Conservation (phyloP, 2,329 filamentous ascomycete species). For the Elsinoe necatrix region DNA sequence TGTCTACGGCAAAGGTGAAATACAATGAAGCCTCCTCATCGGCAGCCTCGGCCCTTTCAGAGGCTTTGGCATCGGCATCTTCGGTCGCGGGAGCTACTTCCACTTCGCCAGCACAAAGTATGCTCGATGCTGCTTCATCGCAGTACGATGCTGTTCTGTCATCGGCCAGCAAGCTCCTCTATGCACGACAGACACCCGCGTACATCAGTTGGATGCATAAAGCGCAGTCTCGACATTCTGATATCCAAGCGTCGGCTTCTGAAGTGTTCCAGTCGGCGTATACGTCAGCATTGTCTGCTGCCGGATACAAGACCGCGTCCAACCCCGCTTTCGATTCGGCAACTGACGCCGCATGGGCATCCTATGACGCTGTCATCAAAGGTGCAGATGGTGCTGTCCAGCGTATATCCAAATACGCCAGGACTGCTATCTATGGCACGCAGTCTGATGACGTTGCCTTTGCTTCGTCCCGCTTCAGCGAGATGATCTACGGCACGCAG, state of each 20-base stretch:
- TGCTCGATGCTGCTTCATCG: slow-evolving; percentile 25
- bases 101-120: slow-evolving; percentile 24
- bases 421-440: slow-evolving; percentile 39
- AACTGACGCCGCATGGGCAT: slow-evolving; percentile 25
- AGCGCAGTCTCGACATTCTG: slow-evolving; percentile 39
- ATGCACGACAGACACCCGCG: slow-evolving; percentile 45
- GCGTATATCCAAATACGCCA: slow-evolving; percentile 32
- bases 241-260: slow-evolving; percentile 28
- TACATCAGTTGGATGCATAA: slow-evolving; percentile 65
- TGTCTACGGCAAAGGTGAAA: slow-evolving; percentile 50
- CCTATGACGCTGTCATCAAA: slow-evolving; percentile 26
- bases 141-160: slow-evolving; percentile 27
- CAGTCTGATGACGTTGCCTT: slow-evolving; percentile 32
- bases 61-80: slow-evolving; percentile 22
- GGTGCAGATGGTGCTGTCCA: slow-evolving; percentile 34
- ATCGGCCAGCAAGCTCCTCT: slow-evolving; percentile 36
- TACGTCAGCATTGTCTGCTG: slow-evolving; percentile 21
- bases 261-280: slow-evolving; percentile 24
- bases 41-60: slow-evolving; percentile 26
- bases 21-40: slow-evolving; percentile 29
- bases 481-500: slow-evolving; percentile 39
- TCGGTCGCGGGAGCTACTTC: slow-evolving; percentile 21
- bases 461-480: slow-evolving; percentile 38
- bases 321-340: slow-evolving; percentile 27
- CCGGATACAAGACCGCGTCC: slow-evolving; percentile 22